Conservation (phyloP, 306 rosid genomes). For the Cotoneaster glaucophyllus region DNA sequence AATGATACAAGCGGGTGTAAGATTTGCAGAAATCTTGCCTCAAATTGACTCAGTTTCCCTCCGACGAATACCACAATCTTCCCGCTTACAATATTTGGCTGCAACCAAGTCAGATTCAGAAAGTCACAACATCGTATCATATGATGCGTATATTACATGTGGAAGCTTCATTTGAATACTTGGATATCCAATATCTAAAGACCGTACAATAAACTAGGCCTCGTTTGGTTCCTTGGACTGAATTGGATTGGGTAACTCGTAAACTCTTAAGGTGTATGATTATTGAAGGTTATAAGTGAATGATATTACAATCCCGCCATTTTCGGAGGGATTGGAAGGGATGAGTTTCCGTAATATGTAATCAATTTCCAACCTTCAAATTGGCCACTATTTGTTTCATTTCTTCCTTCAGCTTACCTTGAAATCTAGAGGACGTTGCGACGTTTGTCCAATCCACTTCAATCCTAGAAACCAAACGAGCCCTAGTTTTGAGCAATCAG, state of each 20-base stretch:
- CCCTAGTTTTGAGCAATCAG: not conserved
- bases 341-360: not conserved
- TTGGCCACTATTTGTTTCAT: not conserved
- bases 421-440: not conserved
- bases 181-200: not conserved
- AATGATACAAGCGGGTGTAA: not conserved
- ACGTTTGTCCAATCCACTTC: not conserved
- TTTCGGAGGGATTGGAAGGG: not conserved
- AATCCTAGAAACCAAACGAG: not conserved
- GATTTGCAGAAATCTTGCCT: not conserved
- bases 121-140: not conserved
- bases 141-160: not conserved
- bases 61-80: not conserved
- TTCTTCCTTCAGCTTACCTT: not conserved
- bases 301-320: not conserved
- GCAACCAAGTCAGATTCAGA: not conserved
- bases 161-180: not conserved
- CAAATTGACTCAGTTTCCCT: not conserved
- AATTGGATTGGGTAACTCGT: not conserved
- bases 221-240: not conserved
- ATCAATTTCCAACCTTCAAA: not conserved
- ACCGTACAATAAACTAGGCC: not conserved
- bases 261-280: not conserved
- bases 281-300: not conserved
- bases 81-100: not conserved